These are phyloP conservation scores for Capsicum rhomboideum DNA, from an alignment of 257 asterid genomes.

Conservation along the genomic window DNA sequence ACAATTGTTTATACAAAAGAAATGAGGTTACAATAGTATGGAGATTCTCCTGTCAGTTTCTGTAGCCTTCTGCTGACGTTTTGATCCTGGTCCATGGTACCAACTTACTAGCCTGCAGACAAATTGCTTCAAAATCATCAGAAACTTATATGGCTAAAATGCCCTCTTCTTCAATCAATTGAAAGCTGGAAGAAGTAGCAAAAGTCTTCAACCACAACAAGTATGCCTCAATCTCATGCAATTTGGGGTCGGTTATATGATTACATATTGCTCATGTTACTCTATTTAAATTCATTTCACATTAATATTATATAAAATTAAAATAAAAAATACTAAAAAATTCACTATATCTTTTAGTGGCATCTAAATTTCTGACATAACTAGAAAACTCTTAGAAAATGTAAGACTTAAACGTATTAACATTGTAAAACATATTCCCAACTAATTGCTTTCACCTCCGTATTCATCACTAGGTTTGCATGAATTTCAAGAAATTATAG, in stretches of 20 bases:
- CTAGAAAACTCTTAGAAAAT: not conserved
- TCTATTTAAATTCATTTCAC: not conserved
- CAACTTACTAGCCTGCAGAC: slow-evolving; percentile 4
- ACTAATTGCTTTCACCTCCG: not conserved
- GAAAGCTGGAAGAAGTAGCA: not conserved
- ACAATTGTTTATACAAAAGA: slow-evolving; percentile 1
- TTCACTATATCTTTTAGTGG: too few relatives aligned
- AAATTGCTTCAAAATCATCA: slow-evolving; percentile 2
- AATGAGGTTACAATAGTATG: slow-evolving; percentile 18
- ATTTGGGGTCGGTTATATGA: too few relatives aligned
- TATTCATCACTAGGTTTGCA: not conserved
- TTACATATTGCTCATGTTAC: not conserved
- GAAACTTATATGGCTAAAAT: not conserved
- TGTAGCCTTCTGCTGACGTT: slow-evolving; percentile 17
- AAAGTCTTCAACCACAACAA: not conserved
- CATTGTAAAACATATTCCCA: not conserved
- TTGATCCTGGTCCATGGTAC: slow-evolving; percentile 15
- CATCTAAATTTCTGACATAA: too few relatives aligned
- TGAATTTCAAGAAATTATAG: not conserved
- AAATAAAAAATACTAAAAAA: too few relatives aligned
- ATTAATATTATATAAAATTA: too few relatives aligned
- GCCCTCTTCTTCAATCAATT: slow-evolving; percentile 4
- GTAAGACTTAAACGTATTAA: not conserved
- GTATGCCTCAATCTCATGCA: not conserved
- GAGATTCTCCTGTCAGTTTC: slow-evolving; percentile 29